Base-by-base conservation (phyloP, 179 eudicot species). In the Beta lomatogona region DNA sequence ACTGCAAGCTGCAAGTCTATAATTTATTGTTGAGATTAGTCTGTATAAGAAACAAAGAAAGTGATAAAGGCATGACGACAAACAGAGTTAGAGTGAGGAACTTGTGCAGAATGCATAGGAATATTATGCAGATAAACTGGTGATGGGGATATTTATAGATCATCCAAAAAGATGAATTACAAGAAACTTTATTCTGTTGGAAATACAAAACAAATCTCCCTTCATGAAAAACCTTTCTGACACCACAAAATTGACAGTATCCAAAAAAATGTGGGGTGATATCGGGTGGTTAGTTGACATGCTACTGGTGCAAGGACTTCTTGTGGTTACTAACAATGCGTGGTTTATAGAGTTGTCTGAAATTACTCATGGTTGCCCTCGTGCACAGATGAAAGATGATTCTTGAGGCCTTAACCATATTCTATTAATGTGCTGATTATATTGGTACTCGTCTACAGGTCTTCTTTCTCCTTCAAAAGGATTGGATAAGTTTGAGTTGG, bases 401-500 rank as follows among this genome's bases (percentile, higher is more conserved):
- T 9, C 50, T 53, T 31, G 46, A 22, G 46, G 21, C 64, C 46
- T 82, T 65, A 58, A 36, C 41, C 4, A 36, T 28, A 54, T 10
- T 21, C 48, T 19, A 41, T 21, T 63, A 3, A 54, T 21, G 15
- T 21, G 19, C 9, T 76, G 22, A 44, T 64, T 16, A 66, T 73
- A 65, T 68, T 71, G 50, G n/a, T 10, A n/a, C 78, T 76, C 77
- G 44, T 78, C 64, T 77, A 73, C 82, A 93, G 98, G 90, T 48
- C 76, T 57, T 82, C 78, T 87, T 71, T 81, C 87, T 79, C 85
- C 94, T 4, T 81, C 90, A 2, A 85, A 86, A 77, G 90, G 86
- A 70, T 68, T 84, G 81, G 89, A 89, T 69, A 82, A 53, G 80
- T 91, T 94, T 58, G 82, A 90, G 86, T 88, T 86, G 16, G 77